Evolutionary conservation across 495 filamentous ascomycete species (phyloP).

Genomic region (Podospora bellae-mahoneyi): DNA sequence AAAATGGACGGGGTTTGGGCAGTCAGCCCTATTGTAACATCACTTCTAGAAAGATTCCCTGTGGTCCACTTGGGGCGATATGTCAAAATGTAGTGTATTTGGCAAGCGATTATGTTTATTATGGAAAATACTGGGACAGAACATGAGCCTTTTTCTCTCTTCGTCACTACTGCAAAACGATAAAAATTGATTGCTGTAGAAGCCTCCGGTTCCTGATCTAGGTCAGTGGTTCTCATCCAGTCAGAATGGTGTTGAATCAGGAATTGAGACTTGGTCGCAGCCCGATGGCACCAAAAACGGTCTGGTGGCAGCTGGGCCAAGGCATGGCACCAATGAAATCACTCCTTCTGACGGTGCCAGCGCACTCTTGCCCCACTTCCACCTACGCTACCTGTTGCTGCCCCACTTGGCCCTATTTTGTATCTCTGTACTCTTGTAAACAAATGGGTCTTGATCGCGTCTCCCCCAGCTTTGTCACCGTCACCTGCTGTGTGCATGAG

Average conservation of each 20-base stretch:
- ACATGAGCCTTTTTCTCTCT: neutral
- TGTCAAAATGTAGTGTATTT: neutral
- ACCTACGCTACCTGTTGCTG: conserved; percentile 1
- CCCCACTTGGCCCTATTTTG: conserved; percentile 20
- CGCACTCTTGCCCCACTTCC: neutral
- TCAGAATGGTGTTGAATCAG: neutral
- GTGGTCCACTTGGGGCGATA: neutral
- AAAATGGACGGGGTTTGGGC: neutral
- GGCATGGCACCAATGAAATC: neutral
- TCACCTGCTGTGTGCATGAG: neutral
- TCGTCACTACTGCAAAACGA: neutral
- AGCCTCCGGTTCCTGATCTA: neutral
- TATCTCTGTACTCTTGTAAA: conserved; percentile 21
- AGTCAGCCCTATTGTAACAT: neutral
- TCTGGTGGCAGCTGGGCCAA: neutral
- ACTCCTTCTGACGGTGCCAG: neutral
- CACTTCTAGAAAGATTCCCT: neutral
- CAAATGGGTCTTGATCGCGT: conserved; percentile 23
- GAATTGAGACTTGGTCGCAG: neutral
- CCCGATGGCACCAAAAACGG: neutral
- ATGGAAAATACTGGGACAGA: neutral
- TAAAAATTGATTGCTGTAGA: neutral
- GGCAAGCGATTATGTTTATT: conserved; percentile 4
- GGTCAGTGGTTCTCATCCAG: neutral
- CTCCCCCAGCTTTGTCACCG: conserved; percentile 14